A percentile compares a stretch with the other conserved stretches of the same genome.
Conservation (phyloP, 192 early-diverging fungal species). For the Cladochytrium replicatum region DNA sequence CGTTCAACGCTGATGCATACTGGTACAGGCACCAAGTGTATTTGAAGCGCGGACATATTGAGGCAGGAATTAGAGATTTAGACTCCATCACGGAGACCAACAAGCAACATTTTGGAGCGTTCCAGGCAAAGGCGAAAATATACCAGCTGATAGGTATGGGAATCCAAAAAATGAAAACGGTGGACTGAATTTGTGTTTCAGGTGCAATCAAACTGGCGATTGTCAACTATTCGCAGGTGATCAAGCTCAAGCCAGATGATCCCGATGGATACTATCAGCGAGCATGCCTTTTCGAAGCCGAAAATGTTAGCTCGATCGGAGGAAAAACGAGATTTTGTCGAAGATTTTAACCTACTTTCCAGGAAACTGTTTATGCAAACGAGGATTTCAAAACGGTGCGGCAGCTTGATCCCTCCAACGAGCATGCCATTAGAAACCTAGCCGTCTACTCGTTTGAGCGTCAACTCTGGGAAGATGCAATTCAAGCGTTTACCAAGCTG, state of each 20-base stretch:
- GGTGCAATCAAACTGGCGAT: conserved; percentile 36
- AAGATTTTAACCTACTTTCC: background rate
- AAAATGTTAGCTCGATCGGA: conserved; percentile 32
- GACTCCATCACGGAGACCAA: conserved; percentile 42
- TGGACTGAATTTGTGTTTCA: background rate
- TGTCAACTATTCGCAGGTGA: conserved; percentile 43
- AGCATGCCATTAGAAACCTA: conserved; percentile 37
- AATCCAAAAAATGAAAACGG: background rate
- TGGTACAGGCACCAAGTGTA: conserved; percentile 46
- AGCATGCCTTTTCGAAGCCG: conserved; percentile 38
- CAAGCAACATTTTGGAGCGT: conserved; percentile 36
- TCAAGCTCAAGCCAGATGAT: conserved; percentile 38
- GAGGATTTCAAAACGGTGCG: conserved; percentile 44
- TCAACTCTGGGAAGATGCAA: conserved; percentile 40
- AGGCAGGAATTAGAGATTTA: conserved; percentile 34
- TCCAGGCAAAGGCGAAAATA: conserved; percentile 37
- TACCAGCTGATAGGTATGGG: conserved; percentile 34
- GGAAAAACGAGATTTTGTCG: too few relatives aligned
- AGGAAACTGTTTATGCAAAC: conserved; percentile 44
- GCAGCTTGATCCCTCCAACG: conserved; percentile 38
- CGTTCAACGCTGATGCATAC: conserved; percentile 39
- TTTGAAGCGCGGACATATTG: conserved; percentile 26
- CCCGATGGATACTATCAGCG: conserved; percentile 41
- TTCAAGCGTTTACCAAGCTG: conserved; percentile 33
- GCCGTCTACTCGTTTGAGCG: conserved; percentile 38